Base-by-base conservation (phyloP, 306 rosid species). In the Potentilla sterilis region DNA sequence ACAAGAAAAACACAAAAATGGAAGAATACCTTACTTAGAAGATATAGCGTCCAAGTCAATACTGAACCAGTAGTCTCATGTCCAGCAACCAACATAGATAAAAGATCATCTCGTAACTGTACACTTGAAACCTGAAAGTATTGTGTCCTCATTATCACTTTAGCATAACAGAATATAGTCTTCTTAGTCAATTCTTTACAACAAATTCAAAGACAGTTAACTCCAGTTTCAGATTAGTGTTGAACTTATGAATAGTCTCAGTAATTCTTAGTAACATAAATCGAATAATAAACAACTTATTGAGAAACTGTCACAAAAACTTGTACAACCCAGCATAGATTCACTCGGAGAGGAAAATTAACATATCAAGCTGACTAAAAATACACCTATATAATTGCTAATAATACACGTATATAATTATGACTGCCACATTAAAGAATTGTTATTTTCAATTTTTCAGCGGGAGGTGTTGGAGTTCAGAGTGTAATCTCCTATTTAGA, bases 21-120 rank as follows among this genome's bases (percentile, higher is more conserved):
- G 69, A 85, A 84, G 42, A 67, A 42, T 90, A 95, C 99, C 99
- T 92, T 90, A 82, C 96, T 92, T 74, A 95, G 93, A 84, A 95
- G 99, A 90, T 90, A 95, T 34, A 89, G 80, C 43, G 99, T 95
- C 97, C 99, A 95, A 34, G 99, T 92, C 87, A 95, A 80, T 28
- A 95, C 97, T 12, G 97, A 95, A 75, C 96, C 98, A 61, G 97
- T 92, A 14, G 96, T 95, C 85, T 95, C 97, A 46, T 92, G 99
- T 68, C 99, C 99, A 73, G 99, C 99, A 77, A 95, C 97, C 80
- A 95, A 80, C 80, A 95, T 83, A 47, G 97, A 95, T 86, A 95
- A 83, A 75, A 95, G 97, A 82, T 95, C 99, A 70, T 95, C 97
- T 72, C 97, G 90, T 75, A 92, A 79, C 77, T 95, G 97, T 72